phyloP scores from a whole-genome alignment of 306 rosid species.

The Citrullus mucosospermus region DNA sequence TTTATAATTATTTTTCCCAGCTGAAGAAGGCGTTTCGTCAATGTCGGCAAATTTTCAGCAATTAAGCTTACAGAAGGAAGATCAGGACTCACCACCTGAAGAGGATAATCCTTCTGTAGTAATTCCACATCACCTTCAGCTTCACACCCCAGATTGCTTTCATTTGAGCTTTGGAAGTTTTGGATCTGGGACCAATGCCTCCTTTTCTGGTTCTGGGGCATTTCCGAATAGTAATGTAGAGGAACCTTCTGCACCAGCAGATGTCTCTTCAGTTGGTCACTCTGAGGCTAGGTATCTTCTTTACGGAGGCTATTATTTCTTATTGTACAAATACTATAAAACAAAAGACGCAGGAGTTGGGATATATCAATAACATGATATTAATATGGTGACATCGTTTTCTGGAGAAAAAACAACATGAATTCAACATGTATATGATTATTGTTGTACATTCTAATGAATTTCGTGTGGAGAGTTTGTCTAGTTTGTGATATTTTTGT shows the following conservation, averaged over 20 bases:
- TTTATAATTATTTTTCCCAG: constrained; percentile 21
- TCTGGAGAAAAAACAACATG: not conserved
- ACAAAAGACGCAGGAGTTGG: not conserved
- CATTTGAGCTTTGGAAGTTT: constrained; percentile 96
- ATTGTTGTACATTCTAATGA: not conserved
- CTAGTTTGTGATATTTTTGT: not conserved
- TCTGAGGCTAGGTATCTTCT: constrained; percentile 49
- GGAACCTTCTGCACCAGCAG: constrained; percentile 56
- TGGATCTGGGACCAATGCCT: constrained; percentile 42
- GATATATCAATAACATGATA: not conserved
- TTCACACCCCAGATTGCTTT: constrained; percentile 87
- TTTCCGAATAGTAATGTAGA: constrained; percentile 41
- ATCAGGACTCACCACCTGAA: constrained; percentile 43
- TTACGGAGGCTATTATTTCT: not conserved
- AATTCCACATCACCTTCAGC: constrained; percentile 88
- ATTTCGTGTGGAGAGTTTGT: not conserved
- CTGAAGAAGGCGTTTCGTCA: constrained; percentile 53
- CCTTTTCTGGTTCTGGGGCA: constrained; percentile 34
- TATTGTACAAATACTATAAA: not conserved
- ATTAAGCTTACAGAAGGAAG: constrained; percentile 50
- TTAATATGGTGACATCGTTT: not conserved
- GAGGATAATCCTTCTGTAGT: constrained; percentile 70
- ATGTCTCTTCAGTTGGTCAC: constrained; percentile 55
- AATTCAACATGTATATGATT: not conserved
- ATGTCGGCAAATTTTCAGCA: constrained; percentile 66